Evolutionary conservation across 305 asterid species (phyloP), one percentile per base, ranked within the genome.

Genomic region (Stenogyne calaminthoides): DNA sequence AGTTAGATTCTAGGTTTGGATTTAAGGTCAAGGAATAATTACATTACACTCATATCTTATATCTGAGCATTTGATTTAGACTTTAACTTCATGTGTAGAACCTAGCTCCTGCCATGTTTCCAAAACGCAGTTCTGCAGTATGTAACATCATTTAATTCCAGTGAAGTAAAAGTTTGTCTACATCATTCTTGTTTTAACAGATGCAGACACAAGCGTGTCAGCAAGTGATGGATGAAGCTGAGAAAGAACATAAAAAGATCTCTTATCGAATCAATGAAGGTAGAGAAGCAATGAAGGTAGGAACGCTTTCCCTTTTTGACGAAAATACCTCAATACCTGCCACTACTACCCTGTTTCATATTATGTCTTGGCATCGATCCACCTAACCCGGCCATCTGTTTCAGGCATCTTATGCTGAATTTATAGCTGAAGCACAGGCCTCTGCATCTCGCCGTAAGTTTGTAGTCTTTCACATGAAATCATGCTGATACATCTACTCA

Each of bases 221-320:
- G 83, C 85, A 88, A 76, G 68, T 85, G 67, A 75, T 82, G 87
- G 96, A 89, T 71, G 96, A 89, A 83, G 89, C 88, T 56, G 98
- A 92, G 57, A 89, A 75, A 83, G 97, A 90, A 44, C 81, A 80
- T 74, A 85, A 89, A 87, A 89, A 88, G 81, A 79, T 88, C 71
- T 76, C 79, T 74, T 91, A 81, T 44, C 81, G 86, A 77, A 88
- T 90, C 74, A 78, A 65, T 61, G 92, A 88, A 82, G 96, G 93
- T 44, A 87, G 78, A 70, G 93, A 89, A 73, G 90, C 93, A 64
- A 90, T 90, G 97, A 84, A 85, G 91, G 99, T 92, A 69, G 65
- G 81, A 22, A 40, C 14, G 25, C 40, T 52, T 69, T 27, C 40
- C 61, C 57, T 66, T 7, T 69, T 60, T 71, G 27, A 66, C 49